A percentile compares a stretch with the other conserved stretches of the same genome.
Evolutionary conservation across 305 asterid genomes (phyloP).

Genomic region (Fraxinus sp.): DNA sequence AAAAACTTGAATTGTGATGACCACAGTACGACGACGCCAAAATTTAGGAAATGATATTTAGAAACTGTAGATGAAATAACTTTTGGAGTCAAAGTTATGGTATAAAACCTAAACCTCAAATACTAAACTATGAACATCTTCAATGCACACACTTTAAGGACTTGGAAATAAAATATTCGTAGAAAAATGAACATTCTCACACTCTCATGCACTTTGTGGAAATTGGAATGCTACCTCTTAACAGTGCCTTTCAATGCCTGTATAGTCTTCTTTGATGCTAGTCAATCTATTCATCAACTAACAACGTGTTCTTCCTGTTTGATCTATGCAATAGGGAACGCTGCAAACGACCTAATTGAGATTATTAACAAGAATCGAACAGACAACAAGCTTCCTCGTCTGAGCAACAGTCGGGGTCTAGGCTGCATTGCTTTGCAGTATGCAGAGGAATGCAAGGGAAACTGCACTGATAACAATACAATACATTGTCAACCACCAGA

Average conservation of each 20-base stretch:
- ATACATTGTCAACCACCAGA: constrained; percentile 51
- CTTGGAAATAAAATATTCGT: neutral
- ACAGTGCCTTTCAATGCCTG: neutral
- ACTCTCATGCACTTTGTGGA: neutral
- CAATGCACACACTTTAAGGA: neutral
- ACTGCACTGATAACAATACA: constrained; percentile 58
- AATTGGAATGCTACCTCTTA: neutral
- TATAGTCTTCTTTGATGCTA: neutral
- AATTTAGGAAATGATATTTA: neutral
- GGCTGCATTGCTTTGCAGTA: constrained; percentile 85
- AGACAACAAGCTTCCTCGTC: constrained; percentile 50
- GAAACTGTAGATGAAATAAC: neutral
- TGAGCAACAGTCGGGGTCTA: constrained; percentile 54
- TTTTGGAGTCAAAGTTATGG: neutral
- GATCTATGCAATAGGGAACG: constrained; percentile 46
- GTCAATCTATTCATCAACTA: neutral
- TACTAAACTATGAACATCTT: neutral
- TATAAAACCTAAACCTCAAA: neutral
- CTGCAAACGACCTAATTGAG: constrained; percentile 68
- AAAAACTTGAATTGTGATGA: neutral
- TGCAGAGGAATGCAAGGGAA: constrained; percentile 51
- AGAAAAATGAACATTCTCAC: neutral
- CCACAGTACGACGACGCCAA: neutral
- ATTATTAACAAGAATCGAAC: constrained; percentile 69
- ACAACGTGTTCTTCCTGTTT: neutral